Percentiles rank a stretch among this genome's conserved stretches.
Conservation (phyloP, 1,284 basidiomycete genomes). For the Pseudozyma flocculosa region DNA sequence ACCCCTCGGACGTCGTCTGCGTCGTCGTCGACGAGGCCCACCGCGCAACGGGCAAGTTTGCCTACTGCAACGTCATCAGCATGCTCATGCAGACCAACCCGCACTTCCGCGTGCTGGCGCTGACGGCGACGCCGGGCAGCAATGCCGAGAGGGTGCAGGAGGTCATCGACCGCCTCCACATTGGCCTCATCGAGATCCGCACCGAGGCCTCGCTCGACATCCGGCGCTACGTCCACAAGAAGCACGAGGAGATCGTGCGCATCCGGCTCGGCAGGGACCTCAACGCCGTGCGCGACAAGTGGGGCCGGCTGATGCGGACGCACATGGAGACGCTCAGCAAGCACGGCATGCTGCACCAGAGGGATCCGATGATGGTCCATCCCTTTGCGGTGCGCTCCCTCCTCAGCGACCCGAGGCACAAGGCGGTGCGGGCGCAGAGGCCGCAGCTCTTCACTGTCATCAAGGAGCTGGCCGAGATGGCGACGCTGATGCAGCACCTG, state of each 20-base stretch:
- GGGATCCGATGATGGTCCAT: constrained; percentile 43
- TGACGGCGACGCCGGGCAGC: constrained; percentile 92
- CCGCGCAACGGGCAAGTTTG: constrained; percentile 85
- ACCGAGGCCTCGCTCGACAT: constrained; percentile 89
- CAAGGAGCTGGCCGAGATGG: constrained; percentile 42
- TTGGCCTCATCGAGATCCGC: constrained; percentile 91
- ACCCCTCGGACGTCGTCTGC: constrained; percentile 76
- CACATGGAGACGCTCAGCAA: constrained; percentile 44
- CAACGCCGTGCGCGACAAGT: constrained; percentile 50
- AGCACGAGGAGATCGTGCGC: constrained; percentile 60
- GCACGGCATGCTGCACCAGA: constrained; percentile 29
- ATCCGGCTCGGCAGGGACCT: constrained; percentile 44
- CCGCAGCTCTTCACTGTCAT: constrained; percentile 29
- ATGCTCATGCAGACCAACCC: constrained; percentile 91
- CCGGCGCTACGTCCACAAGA: constrained; percentile 81
- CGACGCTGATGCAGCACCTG: constrained; percentile 56
- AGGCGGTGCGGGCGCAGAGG: constrained; percentile 11
- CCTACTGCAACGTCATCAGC: constrained; percentile 86
- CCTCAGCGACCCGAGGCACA: constrained; percentile 11
- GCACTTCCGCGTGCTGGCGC: constrained; percentile 85
- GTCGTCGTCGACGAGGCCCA: constrained; percentile 94
- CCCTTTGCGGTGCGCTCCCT: constrained; percentile 43
- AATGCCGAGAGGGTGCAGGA: constrained; percentile 82
- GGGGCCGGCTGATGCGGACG: constrained; percentile 55
- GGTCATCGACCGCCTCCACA: constrained; percentile 93